A percentile compares a stretch with the other conserved stretches of the same genome.
These are phyloP conservation scores for Penicillium herquei DNA, from an alignment of 495 filamentous ascomycete genomes.

Conservation along the genomic window DNA sequence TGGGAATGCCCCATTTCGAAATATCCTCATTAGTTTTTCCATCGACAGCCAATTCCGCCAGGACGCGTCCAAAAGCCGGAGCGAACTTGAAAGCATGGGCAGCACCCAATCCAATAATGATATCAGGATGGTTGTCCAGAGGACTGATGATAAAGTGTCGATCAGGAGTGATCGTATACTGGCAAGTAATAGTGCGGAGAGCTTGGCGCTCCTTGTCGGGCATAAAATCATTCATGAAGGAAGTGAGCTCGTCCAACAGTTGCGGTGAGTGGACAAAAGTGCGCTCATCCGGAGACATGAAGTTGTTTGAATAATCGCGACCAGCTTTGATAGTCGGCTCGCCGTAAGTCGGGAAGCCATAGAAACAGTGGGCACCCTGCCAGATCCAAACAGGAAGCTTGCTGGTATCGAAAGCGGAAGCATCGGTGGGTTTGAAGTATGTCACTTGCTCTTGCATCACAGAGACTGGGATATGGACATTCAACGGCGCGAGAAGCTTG, in stretches of 20 bases:
- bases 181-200: constrained; percentile 29
- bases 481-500: constrained; percentile 25
- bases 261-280: constrained; percentile 27
- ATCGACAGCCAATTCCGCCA: constrained; percentile 31
- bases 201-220: constrained; percentile 23
- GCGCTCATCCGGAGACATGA: constrained; percentile 29
- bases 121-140: constrained; percentile 19
- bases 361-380: constrained; percentile 21
- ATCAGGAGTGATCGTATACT: constrained; percentile 30
- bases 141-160: constrained; percentile 30
- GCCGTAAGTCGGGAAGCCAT: constrained; percentile 29
- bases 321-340: constrained; percentile 34
- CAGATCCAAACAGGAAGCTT: constrained; percentile 31
- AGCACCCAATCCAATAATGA: constrained; percentile 28
- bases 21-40: constrained; percentile 28
- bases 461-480: constrained; percentile 23
- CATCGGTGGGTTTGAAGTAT: constrained; percentile 28
- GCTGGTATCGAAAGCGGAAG: constrained; percentile 13
- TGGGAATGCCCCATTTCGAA: constrained; percentile 19
- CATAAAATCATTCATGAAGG: constrained; percentile 21
- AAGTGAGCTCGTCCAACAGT: constrained; percentile 18
- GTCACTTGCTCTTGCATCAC: constrained; percentile 35
- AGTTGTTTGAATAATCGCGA: constrained; percentile 25
- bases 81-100: constrained; percentile 35
- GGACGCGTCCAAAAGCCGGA: constrained; percentile 27